These are phyloP conservation scores for Trichophyton benhamiae DNA, from an alignment of 2,329 filamentous ascomycete genomes.

Conservation along the genomic window DNA sequence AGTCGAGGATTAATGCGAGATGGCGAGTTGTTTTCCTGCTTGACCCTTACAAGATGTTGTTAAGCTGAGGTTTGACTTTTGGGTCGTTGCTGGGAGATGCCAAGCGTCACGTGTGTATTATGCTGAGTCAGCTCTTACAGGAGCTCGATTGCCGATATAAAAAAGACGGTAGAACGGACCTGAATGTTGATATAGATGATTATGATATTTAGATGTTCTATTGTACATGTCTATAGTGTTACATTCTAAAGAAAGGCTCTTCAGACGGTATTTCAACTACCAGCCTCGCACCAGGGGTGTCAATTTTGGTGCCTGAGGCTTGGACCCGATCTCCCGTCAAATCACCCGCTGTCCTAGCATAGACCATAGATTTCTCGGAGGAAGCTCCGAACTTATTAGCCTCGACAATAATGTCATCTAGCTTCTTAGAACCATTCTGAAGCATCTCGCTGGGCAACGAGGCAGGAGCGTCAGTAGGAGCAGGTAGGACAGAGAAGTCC, in stretches of 20 bases:
- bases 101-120: not conserved
- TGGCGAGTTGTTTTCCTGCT: not conserved
- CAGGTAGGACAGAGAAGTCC: not conserved
- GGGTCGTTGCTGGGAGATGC: not conserved
- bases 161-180: not conserved
- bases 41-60: conserved; percentile 2
- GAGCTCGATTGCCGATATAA: not conserved
- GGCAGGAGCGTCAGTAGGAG: not conserved
- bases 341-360: not conserved
- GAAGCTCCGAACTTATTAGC: conserved; percentile 28
- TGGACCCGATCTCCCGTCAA: not conserved
- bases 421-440: not conserved
- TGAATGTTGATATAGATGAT: not conserved
- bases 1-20: not conserved
- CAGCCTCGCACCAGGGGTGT: conserved; percentile 14
- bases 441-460: not conserved
- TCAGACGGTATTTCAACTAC: conserved; percentile 3
- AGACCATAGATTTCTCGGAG: conserved; percentile 29
- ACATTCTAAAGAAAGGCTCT: not conserved
- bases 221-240: not conserved
- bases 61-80: conserved; percentile 4
- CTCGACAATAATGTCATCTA: conserved; percentile 16
- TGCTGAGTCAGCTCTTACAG: not conserved
- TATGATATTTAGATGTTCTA: not conserved
- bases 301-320: conserved; percentile 14